Evolutionary conservation across 1,139 yeast genomes (phyloP), one percentile per base, ranked within the genome.

Genomic region (Yamadazyma kanchanaburiensis): DNA sequence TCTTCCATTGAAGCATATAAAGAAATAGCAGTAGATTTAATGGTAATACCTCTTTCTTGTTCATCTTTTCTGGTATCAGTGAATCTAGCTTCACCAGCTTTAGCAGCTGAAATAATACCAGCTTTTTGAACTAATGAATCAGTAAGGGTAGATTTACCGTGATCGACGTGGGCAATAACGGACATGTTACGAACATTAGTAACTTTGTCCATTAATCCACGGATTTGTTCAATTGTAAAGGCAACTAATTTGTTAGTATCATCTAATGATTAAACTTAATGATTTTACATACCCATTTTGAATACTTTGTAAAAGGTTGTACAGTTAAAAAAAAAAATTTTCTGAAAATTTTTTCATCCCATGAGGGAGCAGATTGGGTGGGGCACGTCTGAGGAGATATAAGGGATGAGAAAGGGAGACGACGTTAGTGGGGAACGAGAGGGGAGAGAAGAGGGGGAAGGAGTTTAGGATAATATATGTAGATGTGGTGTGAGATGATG

Each of bases 81-180:
- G 83, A 89, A 91, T 77, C 98, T 91, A 59, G 97, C 97, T 64
- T 91, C 97, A 81, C 98, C 98, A 49, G 97, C 97, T 79, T 87
- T 88, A 63, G 96, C 96, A 60, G 97, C 96, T 38, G 98, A 91
- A 62, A 91, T 91, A 69, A 91, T 91, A 86, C 98, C 98, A 55
- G 98, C 97, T 64, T 82, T 84, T 78, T 89, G 96, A 58, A 91
- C 97, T 67, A 91, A 84, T 50, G 97, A 89, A 74, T 91, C 98
- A 70, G 98, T 88, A 73, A 91, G 82, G 60, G 98, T 91, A 53
- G 97, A 88, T 74, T 91, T 91, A 77, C 98, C 98, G 81, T 91
- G 98, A 81, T 91, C 98, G 84, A 91, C 97, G 85, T 91, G 98
- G 66, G 98, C 98, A 82, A 91, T 91, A 74, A 91, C 98, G 73